Percentiles rank a stretch among this genome's conserved stretches.
Evolutionary conservation across 2,329 filamentous ascomycete genomes (phyloP).

Genomic region (Colletotrichum tanaceti): DNA sequence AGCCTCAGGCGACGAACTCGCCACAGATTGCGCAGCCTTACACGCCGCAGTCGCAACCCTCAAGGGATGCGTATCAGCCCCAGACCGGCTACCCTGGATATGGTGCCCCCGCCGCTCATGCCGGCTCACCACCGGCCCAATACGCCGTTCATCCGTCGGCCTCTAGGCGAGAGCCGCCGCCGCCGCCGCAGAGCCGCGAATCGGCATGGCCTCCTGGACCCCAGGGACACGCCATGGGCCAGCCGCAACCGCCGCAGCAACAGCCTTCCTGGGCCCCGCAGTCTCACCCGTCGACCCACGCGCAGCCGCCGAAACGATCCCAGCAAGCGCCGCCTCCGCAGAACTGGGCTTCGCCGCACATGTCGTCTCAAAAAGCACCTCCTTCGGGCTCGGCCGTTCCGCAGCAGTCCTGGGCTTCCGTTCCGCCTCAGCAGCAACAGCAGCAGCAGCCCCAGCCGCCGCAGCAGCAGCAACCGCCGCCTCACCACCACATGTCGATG

Average conservation of each 20-base stretch:
- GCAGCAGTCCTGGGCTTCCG: constrained; percentile 50
- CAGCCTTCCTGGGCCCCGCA: constrained; percentile 50
- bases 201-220: constrained; percentile 49
- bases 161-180: constrained; percentile 57
- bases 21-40: constrained; percentile 62
- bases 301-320: constrained; percentile 48
- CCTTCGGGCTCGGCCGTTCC: constrained; percentile 49
- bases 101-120: constrained; percentile 52
- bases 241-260: constrained; percentile 46
- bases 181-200: constrained; percentile 50
- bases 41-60: constrained; percentile 53
- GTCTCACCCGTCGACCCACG: constrained; percentile 49
- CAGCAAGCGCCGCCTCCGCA: constrained; percentile 43
- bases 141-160: constrained; percentile 62
- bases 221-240: constrained; percentile 44
- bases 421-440: constrained; percentile 42
- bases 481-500: constrained; percentile 44
- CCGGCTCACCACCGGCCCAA: constrained; percentile 66
- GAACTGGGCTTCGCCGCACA: constrained; percentile 54
- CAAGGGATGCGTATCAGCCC: constrained; percentile 56
- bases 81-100: constrained; percentile 58
- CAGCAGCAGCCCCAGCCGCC: constrained; percentile 42
- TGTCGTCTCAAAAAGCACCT: constrained; percentile 51
- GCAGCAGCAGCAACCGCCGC: constrained; percentile 41
- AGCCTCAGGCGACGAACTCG: constrained; percentile 55